Conservation (phyloP, 345 rosid genomes). For the Lepidium aucheri region DNA sequence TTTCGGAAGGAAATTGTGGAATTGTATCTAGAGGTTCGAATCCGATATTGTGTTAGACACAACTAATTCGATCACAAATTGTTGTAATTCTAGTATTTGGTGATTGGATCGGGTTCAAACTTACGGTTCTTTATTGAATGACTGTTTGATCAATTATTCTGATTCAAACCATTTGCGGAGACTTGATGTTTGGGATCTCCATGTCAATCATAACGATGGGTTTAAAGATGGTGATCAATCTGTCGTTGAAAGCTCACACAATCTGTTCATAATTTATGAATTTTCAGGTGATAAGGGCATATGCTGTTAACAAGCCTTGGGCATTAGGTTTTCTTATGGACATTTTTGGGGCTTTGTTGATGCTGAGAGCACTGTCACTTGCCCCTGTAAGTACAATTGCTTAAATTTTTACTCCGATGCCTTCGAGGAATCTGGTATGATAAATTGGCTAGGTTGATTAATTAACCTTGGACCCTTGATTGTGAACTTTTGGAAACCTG, state of each 20-base stretch:
- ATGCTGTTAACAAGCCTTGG: slow-evolving; percentile 78
- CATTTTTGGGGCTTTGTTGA: slow-evolving; percentile 81
- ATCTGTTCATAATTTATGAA: neutral
- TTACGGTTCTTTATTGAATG: neutral
- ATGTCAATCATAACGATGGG: neutral
- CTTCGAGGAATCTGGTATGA: neutral
- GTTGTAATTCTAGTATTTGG: neutral
- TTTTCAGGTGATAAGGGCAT: slow-evolving; percentile 69
- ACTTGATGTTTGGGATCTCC: neutral
- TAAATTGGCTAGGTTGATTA: neutral
- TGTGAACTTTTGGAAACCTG: neutral
- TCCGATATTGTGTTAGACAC: neutral
- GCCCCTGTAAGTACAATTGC: slow-evolving; percentile 63
- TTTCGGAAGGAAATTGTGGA: neutral
- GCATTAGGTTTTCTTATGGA: slow-evolving; percentile 82
- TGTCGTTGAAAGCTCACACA: neutral
- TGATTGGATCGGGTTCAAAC: slow-evolving; percentile 7
- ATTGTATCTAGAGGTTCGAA: neutral
- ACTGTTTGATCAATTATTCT: neutral
- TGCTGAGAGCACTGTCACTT: slow-evolving; percentile 79
- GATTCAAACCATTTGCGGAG: neutral
- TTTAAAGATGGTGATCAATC: neutral
- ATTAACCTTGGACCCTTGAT: neutral
- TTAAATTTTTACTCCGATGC: neutral
- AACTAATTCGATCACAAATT: neutral